Conservation (phyloP, 2,329 filamentous ascomycete species). For the Scopulariopsis brevicaulis region DNA sequence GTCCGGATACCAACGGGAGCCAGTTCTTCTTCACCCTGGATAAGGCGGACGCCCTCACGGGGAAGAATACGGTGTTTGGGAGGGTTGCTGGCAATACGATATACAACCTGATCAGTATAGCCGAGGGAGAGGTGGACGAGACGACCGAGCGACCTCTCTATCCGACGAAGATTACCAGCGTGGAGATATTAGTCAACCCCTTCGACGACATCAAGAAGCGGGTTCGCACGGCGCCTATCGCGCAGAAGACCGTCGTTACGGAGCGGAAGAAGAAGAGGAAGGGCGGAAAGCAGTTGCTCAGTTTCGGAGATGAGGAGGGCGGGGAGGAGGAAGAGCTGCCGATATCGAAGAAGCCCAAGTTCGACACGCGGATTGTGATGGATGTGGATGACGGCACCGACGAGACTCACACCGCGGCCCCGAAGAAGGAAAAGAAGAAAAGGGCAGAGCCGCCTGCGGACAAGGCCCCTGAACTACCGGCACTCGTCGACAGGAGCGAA, state of each 20-base stretch:
- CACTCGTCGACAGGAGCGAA: not conserved
- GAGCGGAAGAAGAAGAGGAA: conserved; percentile 55
- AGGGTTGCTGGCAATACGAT: conserved; percentile 88
- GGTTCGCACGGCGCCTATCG: conserved; percentile 16
- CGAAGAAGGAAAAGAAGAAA: conserved; percentile 17
- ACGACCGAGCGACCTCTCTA: conserved; percentile 77
- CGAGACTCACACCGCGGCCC: conserved; percentile 16
- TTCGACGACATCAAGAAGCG: conserved; percentile 73
- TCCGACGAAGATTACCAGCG: conserved; percentile 62
- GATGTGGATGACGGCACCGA: conserved; percentile 33
- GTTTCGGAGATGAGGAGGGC: conserved; percentile 64
- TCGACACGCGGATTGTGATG: conserved; percentile 64
- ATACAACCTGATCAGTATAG: conserved; percentile 91
- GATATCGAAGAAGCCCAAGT: conserved; percentile 60
- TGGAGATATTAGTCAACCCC: conserved; percentile 71
- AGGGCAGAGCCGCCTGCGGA: conserved; percentile 11
- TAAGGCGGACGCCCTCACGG: conserved; percentile 73
- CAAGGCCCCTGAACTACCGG: conserved; percentile 15
- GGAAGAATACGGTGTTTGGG: conserved; percentile 89
- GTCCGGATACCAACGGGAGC: conserved; percentile 72
- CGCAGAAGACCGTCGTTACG: conserved; percentile 18
- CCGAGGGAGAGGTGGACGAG: conserved; percentile 71
- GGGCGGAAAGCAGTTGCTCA: conserved; percentile 63
- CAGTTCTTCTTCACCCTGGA: conserved; percentile 96
- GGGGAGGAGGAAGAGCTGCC: conserved; percentile 31